These are phyloP conservation scores for Hansenula sp. DNA, from an alignment of 1,139 yeast species.

Conservation along the genomic window DNA sequence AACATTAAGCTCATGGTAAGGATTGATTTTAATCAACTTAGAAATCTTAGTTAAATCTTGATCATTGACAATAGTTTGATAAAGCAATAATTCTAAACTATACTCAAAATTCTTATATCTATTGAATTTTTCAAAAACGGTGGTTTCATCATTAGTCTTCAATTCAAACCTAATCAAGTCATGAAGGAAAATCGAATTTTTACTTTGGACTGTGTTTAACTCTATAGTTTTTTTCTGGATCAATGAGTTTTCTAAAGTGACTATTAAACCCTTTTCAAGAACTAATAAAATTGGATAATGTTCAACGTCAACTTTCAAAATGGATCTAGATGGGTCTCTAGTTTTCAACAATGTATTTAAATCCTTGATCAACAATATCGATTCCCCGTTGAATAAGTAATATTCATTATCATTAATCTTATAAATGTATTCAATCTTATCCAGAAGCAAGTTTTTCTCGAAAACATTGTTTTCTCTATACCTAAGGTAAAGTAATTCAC, in stretches of 20 bases:
- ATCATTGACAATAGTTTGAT: constrained; percentile 25
- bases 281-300: constrained; percentile 22
- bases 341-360: constrained; percentile 13
- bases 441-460: constrained; percentile 21
- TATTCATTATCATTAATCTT: constrained; percentile 20
- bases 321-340: constrained; percentile 9
- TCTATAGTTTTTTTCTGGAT: constrained; percentile 16
- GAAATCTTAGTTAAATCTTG: constrained; percentile 15
- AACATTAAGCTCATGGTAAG: constrained; percentile 37
- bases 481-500: constrained; percentile 26
- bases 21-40: constrained; percentile 21
- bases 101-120: constrained; percentile 43
- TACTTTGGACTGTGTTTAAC: constrained; percentile 14
- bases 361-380: constrained; percentile 24
- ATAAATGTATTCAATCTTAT: constrained; percentile 22
- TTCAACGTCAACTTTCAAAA: constrained; percentile 16
- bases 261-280: constrained; percentile 18
- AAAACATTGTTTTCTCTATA: constrained; percentile 6
- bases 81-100: constrained; percentile 43
- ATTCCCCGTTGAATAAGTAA: constrained; percentile 25
- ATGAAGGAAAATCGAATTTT: constrained; percentile 24
- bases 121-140: constrained; percentile 27
- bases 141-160: neutral
- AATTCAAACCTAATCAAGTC: constrained; percentile 25
- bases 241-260: constrained; percentile 22